Evolutionary conservation across 805 yeast species (phyloP).

Genomic region (Suhomyces sp.): DNA sequence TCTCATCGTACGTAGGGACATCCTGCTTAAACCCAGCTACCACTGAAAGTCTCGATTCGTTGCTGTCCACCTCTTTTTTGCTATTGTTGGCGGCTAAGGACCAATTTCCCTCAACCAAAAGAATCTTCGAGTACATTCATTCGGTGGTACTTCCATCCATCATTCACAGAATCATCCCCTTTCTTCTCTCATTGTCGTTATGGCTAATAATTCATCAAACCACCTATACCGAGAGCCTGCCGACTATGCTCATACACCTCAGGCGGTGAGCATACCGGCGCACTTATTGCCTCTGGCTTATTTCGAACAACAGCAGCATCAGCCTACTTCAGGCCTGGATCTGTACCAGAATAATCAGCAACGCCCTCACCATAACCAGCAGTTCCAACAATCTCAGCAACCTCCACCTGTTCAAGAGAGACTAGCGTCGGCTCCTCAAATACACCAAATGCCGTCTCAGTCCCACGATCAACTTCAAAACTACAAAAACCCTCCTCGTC

Average conservation of each 20-base stretch:
- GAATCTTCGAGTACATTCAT: neutral
- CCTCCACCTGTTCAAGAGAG: constrained; percentile 3
- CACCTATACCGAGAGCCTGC: neutral
- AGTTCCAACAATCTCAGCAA: constrained; percentile 5
- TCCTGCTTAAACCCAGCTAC: neutral
- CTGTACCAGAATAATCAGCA: constrained; percentile 6
- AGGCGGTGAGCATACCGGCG: constrained; percentile 14
- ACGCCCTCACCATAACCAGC: constrained; percentile 10
- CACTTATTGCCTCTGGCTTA: constrained; percentile 16
- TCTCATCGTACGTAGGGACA: neutral
- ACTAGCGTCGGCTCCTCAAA: constrained; percentile 3
- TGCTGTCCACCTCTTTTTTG: neutral
- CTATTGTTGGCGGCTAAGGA: neutral
- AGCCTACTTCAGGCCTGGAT: neutral
- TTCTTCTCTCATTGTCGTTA: neutral
- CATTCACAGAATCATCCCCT: neutral
- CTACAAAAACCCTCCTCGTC: neutral
- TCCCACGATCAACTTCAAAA: neutral
- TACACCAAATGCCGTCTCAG: constrained; percentile 8
- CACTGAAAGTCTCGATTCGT: neutral
- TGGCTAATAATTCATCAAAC: neutral
- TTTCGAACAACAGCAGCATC: constrained; percentile 4
- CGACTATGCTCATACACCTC: constrained; percentile 1
- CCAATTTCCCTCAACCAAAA: neutral
- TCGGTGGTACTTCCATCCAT: neutral